These are phyloP conservation scores for rapeseed (Brassica napus) DNA, from an alignment of 345 rosid genomes.

Conservation along the genomic window Da-Ae NC_063435.1:3013501-3014000, in stretches of 20 bases:
- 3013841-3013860: neutral
- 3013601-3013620: neutral
- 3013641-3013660: neutral
- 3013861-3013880: neutral
- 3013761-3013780: neutral
- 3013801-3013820: neutral
- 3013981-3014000: conserved; percentile 34
- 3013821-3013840: neutral
- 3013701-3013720: neutral
- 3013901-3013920: neutral
- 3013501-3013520: conserved; percentile 2
- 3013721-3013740: neutral
- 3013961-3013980: conserved; percentile 36
- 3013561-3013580: neutral
- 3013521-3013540: neutral
- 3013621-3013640: neutral
- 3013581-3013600: neutral
- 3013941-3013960: conserved; percentile 38
- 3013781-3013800: neutral
- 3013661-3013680: neutral
- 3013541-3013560: neutral
- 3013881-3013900: neutral
- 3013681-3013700: neutral
- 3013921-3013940: conserved; percentile 30
- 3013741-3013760: neutral